Base-by-base conservation (phyloP, 305 asterid species). In the Ilex paraguariensis region DNA sequence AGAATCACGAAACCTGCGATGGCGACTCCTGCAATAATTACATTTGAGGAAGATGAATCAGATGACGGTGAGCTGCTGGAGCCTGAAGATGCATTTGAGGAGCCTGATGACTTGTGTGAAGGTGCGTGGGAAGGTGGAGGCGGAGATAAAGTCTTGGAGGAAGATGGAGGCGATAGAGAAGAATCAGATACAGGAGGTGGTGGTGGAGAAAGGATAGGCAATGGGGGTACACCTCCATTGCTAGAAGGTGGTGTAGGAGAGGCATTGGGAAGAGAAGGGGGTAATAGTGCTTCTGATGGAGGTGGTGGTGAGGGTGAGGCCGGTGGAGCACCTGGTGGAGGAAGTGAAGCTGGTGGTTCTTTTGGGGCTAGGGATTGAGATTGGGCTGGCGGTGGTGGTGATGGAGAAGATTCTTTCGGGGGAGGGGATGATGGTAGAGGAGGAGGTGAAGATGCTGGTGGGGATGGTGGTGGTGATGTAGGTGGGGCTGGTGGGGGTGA, bases 1-100 rank as follows among this genome's bases (percentile, higher is more conserved):
- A 86, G 55, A 61, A 82, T 48, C 54, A 73, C 44, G 6, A 75
- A 31, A 50, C 80, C 83, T 5, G 77, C 87, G 7, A 60, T 62
- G 3, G 66, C 64, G 44, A 68, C 59, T 54, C 85, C 87, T 17
- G 69, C 75, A 56, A 82, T 49, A 12, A 78, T 51, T 4, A 58
- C 55, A 15, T 64, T 62, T 3, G 68, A n/a, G 17, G 66, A 32
- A 1, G 82, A 16, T 8, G 67, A 31, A 28, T 42, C 55, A 6
- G 71, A 30, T 0, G 78, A 30, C 6, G 69, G 7, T n/a, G 72
- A 14, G 4, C 68, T 50, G 28, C 45, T 40, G 3, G 70, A 21
- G 21, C 44, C 54, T 10, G 58, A 13, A 16, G 78, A 15, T 17
- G 68, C 42, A 36, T 36, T 36, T 36, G 42, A 8, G 6, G 42